Evolutionary conservation across 768 basidiomycete species (phyloP).

Genomic region (Boletus coccyginus): DNA sequence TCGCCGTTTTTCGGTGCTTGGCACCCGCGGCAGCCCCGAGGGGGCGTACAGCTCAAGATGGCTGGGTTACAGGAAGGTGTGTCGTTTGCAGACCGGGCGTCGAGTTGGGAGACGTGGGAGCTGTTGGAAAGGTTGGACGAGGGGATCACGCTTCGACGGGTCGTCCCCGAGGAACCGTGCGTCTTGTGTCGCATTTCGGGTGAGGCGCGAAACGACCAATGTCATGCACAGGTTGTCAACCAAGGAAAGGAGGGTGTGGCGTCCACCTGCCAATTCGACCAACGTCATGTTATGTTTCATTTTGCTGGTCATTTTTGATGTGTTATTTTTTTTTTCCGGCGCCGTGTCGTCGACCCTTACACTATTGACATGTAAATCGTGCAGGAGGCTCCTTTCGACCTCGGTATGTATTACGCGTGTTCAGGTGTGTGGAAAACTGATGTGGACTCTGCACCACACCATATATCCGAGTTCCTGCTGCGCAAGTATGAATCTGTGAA

Average conservation of each 20-base stretch:
- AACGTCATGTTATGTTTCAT: slow-evolving; percentile 30
- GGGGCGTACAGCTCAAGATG: slow-evolving; percentile 61
- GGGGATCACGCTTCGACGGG: slow-evolving; percentile 23
- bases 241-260: slow-evolving; percentile 25
- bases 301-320: slow-evolving; percentile 30
- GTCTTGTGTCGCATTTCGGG: neutral
- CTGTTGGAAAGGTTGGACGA: slow-evolving; percentile 26
- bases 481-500: slow-evolving; percentile 5
- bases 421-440: neutral
- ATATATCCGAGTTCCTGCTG: slow-evolving; percentile 26
- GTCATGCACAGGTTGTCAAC: slow-evolving; percentile 11
- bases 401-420: slow-evolving; percentile 25
- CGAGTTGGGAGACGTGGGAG: slow-evolving; percentile 27
- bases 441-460: slow-evolving; percentile 15
- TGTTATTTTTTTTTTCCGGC: slow-evolving; percentile 5
- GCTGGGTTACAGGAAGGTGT: slow-evolving; percentile 61
- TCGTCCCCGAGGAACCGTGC: too few species aligned
- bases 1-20: slow-evolving; percentile 70
- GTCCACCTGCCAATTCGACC: slow-evolving; percentile 27
- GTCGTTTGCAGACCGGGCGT: slow-evolving; percentile 50
- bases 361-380: slow-evolving; percentile 26
- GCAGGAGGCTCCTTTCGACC: slow-evolving; percentile 29
- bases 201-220: neutral
- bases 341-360: neutral
- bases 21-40: slow-evolving; percentile 46